Percentiles rank a stretch among this genome's conserved stretches.
phyloP scores from a whole-genome alignment of 2,329 filamentous ascomycete species.

The Madurella mycetomatis region DNA sequence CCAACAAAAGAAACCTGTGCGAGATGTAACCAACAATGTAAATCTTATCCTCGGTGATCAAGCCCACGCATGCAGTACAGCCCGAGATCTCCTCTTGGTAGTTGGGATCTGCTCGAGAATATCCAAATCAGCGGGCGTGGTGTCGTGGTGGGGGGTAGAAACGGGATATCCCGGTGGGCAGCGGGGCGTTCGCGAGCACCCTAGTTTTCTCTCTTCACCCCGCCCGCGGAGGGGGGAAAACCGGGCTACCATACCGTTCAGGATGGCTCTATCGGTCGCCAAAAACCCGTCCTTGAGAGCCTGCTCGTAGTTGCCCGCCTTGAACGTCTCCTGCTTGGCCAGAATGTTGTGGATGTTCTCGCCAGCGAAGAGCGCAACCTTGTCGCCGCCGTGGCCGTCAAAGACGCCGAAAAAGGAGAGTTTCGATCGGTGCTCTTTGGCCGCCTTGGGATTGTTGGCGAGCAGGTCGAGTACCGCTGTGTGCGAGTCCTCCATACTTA shows the following conservation, averaged over 20 bases:
- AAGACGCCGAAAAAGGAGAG: conserved; percentile 97
- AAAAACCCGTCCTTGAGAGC: conserved; percentile 96
- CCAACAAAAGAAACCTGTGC: background rate
- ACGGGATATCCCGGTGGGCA: background rate
- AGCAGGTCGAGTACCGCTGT: conserved; percentile 84
- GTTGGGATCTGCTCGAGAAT: conserved; percentile 66
- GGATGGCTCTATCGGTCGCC: conserved; percentile 89
- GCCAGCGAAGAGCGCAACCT: conserved; percentile 89
- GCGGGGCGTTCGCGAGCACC: conserved; percentile 3
- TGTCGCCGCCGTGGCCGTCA: conserved; percentile 95
- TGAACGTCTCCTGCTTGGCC: conserved; percentile 90
- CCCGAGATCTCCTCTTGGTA: conserved; percentile 98
- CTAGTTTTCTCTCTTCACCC: conserved; percentile 3
- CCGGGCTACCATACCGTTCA: conserved; percentile 67
- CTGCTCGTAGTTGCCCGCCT: conserved; percentile 86
- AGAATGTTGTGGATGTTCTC: conserved; percentile 93
- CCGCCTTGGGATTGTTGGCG: conserved; percentile 48
- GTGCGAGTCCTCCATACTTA: conserved; percentile 99
- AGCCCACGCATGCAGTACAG: conserved; percentile 88
- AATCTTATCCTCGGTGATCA: conserved; percentile 88
- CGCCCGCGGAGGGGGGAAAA: background rate
- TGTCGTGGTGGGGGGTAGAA: background rate
- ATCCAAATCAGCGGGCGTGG: conserved; percentile 15
- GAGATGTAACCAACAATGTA: conserved; percentile 70
- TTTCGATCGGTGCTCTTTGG: conserved; percentile 64